Base-by-base conservation (phyloP, 2,329 filamentous ascomycete genomes). In the Neofusicoccum sp. region DNA sequence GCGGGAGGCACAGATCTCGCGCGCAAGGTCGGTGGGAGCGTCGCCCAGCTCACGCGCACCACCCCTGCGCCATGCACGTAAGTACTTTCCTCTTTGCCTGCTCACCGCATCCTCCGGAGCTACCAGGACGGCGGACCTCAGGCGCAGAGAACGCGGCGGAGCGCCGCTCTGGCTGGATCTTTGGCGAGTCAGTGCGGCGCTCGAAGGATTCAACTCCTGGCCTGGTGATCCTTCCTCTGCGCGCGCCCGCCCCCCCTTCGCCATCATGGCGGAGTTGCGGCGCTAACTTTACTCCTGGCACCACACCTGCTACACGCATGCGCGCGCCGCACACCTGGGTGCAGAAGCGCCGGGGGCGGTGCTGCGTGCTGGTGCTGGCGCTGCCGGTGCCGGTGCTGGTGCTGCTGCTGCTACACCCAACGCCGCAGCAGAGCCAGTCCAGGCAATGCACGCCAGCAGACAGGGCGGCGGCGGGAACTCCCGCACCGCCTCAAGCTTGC, bases 191-290 rank as follows among this genome's bases (percentile, higher is more conserved):
- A 22, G 54, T 58, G 54, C 54, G 54, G 54, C 54, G 41, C 39
- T 44, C 54, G 54, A 58, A 58, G 54, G 54, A 58, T 58, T 58
- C 54, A 58, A 14, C 54, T 58, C 54, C 54, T 58, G 54, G 54
- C 54, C 45, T 58, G 39, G 45, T 58, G 54, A 58, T 58, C 54
- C 54, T 58, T 58, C 39, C 22, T 39, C n/a, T 33, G 22, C 14
- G n/a, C 22, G 43, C 31, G 48, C 31, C 9, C n/a, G 31, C 48
- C 31, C 31, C 48, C 12, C 33, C 48, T 6, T 43, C 22, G 31
- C 54, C n/a, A 52, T 22, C 49, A 52, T 12, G 49, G 49, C 49
- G 49, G 49, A 54, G 49, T 22, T 41, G 6, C 43, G 16, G 11
- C n/a, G 43, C 43, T 45, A 45, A 45, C n/a, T n/a, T n/a, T n/a